These are phyloP conservation scores for Limnanthes douglasii DNA, from an alignment of 345 rosid species.

Conservation along the genomic window DNA sequence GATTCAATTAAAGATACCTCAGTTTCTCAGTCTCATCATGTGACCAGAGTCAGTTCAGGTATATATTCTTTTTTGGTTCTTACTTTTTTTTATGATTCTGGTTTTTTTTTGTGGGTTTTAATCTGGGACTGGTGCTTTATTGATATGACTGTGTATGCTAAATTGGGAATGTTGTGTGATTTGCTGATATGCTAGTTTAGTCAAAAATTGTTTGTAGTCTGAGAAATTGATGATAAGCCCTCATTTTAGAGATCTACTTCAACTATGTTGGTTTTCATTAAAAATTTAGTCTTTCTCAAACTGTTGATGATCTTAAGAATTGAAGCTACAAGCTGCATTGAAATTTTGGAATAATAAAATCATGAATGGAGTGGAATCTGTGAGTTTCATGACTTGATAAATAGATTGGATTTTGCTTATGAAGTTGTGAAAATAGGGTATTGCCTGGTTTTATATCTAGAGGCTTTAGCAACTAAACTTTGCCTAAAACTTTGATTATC, in stretches of 20 bases:
- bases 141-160: constrained; percentile 8
- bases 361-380: too few species aligned
- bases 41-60: constrained; percentile 56
- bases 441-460: too few species aligned
- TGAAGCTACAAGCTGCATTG: too few species aligned
- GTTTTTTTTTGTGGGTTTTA: constrained; percentile 7
- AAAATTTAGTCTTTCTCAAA: too few species aligned
- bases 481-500: background rate
- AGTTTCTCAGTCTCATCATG: constrained; percentile 56
- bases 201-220: too few species aligned
- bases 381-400: too few species aligned
- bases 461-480: constrained; percentile 8
- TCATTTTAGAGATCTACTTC: constrained; percentile 27
- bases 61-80: constrained; percentile 2
- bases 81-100: background rate
- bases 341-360: too few species aligned
- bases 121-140: constrained; percentile 13
- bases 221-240: background rate
- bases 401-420: too few species aligned
- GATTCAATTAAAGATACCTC: constrained; percentile 67
- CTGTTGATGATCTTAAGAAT: too few species aligned
- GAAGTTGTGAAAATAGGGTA: too few species aligned
- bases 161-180: constrained; percentile 4
- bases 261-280: too few species aligned
- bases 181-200: constrained; percentile 7